A percentile compares a stretch with the other conserved stretches of the same genome.
phyloP scores from a whole-genome alignment of 148 eudicot species.

The Chenopodium formosanum region DNA sequence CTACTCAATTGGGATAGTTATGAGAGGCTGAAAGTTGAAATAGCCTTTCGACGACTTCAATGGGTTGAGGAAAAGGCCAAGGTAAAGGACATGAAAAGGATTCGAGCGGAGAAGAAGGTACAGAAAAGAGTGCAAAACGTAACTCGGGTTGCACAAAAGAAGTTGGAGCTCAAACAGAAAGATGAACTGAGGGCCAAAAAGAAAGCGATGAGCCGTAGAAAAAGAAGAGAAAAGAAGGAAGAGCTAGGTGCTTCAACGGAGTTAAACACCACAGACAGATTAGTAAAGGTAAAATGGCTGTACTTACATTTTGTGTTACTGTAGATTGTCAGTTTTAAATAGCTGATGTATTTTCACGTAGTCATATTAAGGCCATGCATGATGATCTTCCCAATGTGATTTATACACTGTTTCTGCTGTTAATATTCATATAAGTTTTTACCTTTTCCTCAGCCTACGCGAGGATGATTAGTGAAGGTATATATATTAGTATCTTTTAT shows the following conservation, averaged over 20 bases:
- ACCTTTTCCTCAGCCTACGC: not conserved
- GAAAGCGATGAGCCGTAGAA: constrained; percentile 21
- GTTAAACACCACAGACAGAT: constrained; percentile 45
- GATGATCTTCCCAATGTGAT: not conserved
- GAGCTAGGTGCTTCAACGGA: constrained; percentile 34
- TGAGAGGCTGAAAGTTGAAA: constrained; percentile 51
- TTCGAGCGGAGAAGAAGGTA: constrained; percentile 39
- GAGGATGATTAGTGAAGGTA: not conserved
- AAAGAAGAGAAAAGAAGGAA: constrained; percentile 32
- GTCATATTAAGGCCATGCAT: not conserved
- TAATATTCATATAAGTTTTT: too few relatives aligned
- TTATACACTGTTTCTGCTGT: not conserved
- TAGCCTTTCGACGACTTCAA: constrained; percentile 41
- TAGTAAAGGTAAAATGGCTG: constrained; percentile 51
- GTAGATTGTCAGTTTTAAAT: not conserved
- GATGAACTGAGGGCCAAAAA: constrained; percentile 21
- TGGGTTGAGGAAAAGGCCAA: constrained; percentile 45
- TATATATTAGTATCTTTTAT: too few relatives aligned
- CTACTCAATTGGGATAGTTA: constrained; percentile 84
- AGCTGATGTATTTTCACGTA: not conserved
- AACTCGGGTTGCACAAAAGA: constrained; percentile 35
- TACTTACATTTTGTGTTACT: not conserved
- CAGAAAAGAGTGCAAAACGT: constrained; percentile 39
- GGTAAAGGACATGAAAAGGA: constrained; percentile 43
- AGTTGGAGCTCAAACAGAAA: constrained; percentile 13